Evolutionary conservation across 495 filamentous ascomycete species (phyloP).

Genomic region (Daldinia vernicosa): DNA sequence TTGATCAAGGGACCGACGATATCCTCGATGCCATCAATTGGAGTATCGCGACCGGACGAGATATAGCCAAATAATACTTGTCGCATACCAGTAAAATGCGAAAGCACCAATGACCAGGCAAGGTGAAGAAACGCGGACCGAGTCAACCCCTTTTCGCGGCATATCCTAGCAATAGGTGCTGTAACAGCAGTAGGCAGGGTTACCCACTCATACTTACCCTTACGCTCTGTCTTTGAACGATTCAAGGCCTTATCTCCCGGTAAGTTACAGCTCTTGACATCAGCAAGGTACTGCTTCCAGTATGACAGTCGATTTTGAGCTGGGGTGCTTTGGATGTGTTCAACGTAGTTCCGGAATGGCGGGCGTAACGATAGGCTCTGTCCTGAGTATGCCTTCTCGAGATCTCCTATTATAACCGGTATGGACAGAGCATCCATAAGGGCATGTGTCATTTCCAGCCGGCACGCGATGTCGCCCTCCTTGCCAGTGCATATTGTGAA

Average conservation of each 20-base stretch:
- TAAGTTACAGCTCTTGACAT: background rate
- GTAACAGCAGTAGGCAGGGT: background rate
- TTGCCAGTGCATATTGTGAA: background rate
- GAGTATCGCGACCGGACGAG: background rate
- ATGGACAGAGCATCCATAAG: background rate
- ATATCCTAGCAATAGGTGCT: background rate
- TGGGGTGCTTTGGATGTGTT: background rate
- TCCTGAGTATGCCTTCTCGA: background rate
- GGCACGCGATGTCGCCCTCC: background rate
- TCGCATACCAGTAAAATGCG: slow-evolving; percentile 39
- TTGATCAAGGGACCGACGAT: background rate
- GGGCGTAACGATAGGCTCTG: background rate
- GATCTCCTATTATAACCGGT: background rate
- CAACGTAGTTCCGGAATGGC: background rate
- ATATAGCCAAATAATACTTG: background rate
- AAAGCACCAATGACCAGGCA: slow-evolving; percentile 51
- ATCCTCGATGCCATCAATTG: background rate
- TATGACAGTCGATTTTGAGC: background rate
- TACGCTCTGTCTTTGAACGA: slow-evolving; percentile 4
- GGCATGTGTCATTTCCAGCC: background rate
- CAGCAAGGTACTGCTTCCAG: background rate
- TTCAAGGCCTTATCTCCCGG: background rate
- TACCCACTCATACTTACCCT: slow-evolving; percentile 43
- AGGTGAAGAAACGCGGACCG: slow-evolving; percentile 42
- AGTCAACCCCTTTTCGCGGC: background rate